Base-by-base conservation (phyloP, 2,329 filamentous ascomycete genomes). In the Coniochaeta hoffmannii region DNA sequence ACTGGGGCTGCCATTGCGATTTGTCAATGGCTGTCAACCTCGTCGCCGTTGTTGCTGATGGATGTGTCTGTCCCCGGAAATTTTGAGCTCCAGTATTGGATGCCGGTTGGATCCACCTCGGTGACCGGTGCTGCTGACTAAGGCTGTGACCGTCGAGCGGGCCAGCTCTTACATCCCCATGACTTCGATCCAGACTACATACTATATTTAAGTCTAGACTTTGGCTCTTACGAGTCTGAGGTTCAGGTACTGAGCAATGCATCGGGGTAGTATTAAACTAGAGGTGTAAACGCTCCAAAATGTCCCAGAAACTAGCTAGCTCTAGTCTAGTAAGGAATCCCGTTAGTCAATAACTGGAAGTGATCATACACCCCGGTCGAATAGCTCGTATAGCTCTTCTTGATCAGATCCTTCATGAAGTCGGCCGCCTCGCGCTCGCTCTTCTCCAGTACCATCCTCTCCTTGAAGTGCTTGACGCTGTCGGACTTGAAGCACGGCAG, bases 401-500 rank as follows among this genome's bases (percentile, higher is more conserved):
- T 87, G 66, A 97, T 88, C 64, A 97, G 76, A 55, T 89, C 89
- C 62, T 87, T 84, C 85, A 99, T 96, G 64, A 94, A 96, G 58
- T 96, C 91, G 0, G 93, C 94, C 0, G 95, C 94, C 72, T 99
- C 94, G 50, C 90, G 81, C 72, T 99, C 94, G 55, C 76, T 90
- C 77, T 88, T 92, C 56, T 97, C 94, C 55, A 97, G 76, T 57
- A 96, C 93, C 71, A 99, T 97, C 14, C 94, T 78, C 64, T 97
- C 90, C 60, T 84, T 85, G 74, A 99, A 96, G 72, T 97, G 90
- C 71, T 88, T 85, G 59, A 99, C 87, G 12, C 89, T 96, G 71
- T 96, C 90, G 0, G 93, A 92, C 73, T 96, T 97, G 80, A 99
- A 99, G 75, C 94, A 99, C 7, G 94, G 94, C 64, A 99, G 72